Evolutionary conservation across 768 basidiomycete species (phyloP), one percentile per base, ranked within the genome.

Genomic region (Tulasnella sp.): DNA sequence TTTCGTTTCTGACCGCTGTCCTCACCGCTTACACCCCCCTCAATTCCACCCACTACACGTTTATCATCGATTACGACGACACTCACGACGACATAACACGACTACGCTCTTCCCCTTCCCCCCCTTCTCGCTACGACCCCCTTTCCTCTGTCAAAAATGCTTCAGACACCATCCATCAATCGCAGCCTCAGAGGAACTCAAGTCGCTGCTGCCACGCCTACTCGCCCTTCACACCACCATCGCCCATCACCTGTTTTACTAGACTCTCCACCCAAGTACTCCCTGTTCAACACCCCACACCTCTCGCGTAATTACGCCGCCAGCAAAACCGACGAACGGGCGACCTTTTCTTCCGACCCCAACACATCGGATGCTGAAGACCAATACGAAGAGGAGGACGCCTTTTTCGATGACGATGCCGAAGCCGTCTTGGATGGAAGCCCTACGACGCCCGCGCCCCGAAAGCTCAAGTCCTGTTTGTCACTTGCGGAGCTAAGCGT

Each of bases 391-490:
- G 76, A 77, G 7, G 76, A 77, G 42, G 76, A 77, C 36, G 39
- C 52, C 12, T 34, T 36, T 34, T 46, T 40, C 52, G 73, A 74
- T 16, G 73, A 74, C 14, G 73, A 74, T 27, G 58, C 6, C 58
- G 62, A 71, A 27, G 56, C 27, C n/a, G 76, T 44, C 7, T 40
- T 71, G 42, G 14, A 40, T 62, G 40, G 34, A 21, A 77, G 39
- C 31, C 76, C 76, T 21, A 36, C 76, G 10, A 77, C 76, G n/a
- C 76, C 76, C 14, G 76, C 76, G 38, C 76, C 76, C 58, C 38
- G 52, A 1, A 52, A 62, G 39, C 16, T 14, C n/a, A 40, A 40
- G 39, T 56, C 56, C 9, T 56, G 39, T 40, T 56, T 77, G n/a
- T 40, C 56, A 31, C 58, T 62, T 2, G 31, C 76, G 27, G 56